Conservation (phyloP, 805 yeast species). For the Kazachstania bromeliacearum region DNA sequence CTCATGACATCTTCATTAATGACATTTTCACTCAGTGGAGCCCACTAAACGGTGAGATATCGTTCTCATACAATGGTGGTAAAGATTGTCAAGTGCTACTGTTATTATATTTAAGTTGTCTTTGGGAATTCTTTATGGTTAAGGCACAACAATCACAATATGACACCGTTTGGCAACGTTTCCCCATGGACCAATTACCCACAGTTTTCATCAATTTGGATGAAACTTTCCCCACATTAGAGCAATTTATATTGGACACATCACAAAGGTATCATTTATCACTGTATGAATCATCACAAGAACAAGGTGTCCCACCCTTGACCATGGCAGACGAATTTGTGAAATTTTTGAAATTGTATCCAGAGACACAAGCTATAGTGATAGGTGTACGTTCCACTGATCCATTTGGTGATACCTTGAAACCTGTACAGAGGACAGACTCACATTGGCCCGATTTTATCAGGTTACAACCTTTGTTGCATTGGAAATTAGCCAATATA, state of each 20-base stretch:
- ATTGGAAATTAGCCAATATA: slow-evolving; percentile 75
- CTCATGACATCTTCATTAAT: slow-evolving; percentile 15
- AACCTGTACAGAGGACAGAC: slow-evolving; percentile 66
- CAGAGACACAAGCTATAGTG: slow-evolving; percentile 58
- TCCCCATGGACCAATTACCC: slow-evolving; percentile 23
- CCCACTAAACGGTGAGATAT: slow-evolving; percentile 39
- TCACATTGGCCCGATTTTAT: slow-evolving; percentile 85
- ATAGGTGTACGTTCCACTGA: slow-evolving; percentile 87
- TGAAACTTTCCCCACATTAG: slow-evolving; percentile 60
- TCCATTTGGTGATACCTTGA: slow-evolving; percentile 61
- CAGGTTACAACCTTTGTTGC: slow-evolving; percentile 78
- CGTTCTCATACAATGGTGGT: slow-evolving; percentile 91
- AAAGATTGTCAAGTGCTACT: slow-evolving; percentile 92
- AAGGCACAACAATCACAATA: slow-evolving; percentile 19
- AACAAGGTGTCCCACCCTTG: slow-evolving; percentile 18
- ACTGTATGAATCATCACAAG: slow-evolving; percentile 30
- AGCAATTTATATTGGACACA: slow-evolving; percentile 52
- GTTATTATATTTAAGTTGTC: slow-evolving; percentile 56
- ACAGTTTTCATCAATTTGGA: slow-evolving; percentile 72
- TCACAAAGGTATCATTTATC: slow-evolving; percentile 46
- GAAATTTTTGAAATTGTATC: slow-evolving; percentile 44
- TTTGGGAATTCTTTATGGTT: slow-evolving; percentile 22
- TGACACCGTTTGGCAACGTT: slow-evolving; percentile 13
- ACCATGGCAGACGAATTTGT: slow-evolving; percentile 60
- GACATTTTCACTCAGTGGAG: slow-evolving; percentile 25